phyloP scores from a whole-genome alignment of 1,284 basidiomycete genomes.

The Amylostereum areolatum region DNA sequence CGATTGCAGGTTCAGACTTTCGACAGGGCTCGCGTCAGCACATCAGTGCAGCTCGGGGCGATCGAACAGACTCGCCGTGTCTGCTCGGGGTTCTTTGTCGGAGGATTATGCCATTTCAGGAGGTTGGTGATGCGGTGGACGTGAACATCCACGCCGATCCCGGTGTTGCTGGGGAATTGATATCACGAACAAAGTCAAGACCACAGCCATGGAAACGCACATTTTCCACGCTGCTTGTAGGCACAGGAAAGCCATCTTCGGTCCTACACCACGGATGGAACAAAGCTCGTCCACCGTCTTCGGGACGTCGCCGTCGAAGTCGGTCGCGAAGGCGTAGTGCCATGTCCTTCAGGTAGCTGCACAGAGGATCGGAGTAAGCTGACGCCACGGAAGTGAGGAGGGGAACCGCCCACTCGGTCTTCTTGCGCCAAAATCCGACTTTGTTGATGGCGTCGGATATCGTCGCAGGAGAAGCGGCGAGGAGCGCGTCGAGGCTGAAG shows the following conservation, averaged over 20 bases:
- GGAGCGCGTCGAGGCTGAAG: slow-evolving; percentile 68
- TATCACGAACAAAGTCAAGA: slow-evolving; percentile 1
- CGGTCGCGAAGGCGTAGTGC: slow-evolving; percentile 64
- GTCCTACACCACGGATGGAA: slow-evolving; percentile 82
- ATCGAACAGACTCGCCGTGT: slow-evolving; percentile 74
- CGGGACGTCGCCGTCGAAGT: slow-evolving; percentile 77
- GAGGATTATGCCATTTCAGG: slow-evolving; percentile 83
- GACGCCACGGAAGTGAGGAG: not conserved
- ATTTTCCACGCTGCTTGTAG: slow-evolving; percentile 84
- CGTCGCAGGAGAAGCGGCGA: slow-evolving; percentile 53
- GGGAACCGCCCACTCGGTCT: slow-evolving; percentile 72
- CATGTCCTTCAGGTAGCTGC: slow-evolving; percentile 72
- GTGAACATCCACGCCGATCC: slow-evolving; percentile 95
- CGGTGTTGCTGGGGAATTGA: slow-evolving; percentile 60
- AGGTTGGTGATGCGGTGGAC: slow-evolving; percentile 94
- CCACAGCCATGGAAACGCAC: slow-evolving; percentile 33
- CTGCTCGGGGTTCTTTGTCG: slow-evolving; percentile 83
- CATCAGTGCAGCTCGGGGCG: too few species aligned
- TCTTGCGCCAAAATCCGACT: slow-evolving; percentile 91
- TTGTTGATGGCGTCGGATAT: slow-evolving; percentile 79
- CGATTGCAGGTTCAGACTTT: slow-evolving; percentile 79
- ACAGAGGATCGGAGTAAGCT: not conserved
- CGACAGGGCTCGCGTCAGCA: too few species aligned
- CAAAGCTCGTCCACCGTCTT: slow-evolving; percentile 84
- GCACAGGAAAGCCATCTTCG: slow-evolving; percentile 88